Evolutionary conservation across 176 grass and related monocot species (phyloP).

Genomic region (Raddia distichophylla): DNA sequence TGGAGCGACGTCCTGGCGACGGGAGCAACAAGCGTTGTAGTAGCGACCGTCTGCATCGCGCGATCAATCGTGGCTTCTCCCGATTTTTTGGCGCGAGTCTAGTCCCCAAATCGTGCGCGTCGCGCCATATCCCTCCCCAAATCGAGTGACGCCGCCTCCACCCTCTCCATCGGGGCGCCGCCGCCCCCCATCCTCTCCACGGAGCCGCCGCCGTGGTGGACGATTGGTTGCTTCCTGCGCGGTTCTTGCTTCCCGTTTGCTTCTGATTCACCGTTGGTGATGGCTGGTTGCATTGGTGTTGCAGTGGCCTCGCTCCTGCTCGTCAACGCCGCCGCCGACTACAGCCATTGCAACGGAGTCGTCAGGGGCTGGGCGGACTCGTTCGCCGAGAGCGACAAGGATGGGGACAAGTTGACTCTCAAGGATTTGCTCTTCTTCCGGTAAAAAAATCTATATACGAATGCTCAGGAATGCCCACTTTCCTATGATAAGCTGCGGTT

Average conservation of each 20-base stretch:
- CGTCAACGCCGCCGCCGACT: constrained; percentile 34
- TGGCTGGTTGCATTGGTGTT: neutral
- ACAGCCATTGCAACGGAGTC: constrained; percentile 62
- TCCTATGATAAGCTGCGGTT: constrained; percentile 94
- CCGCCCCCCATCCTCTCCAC: too few species aligned
- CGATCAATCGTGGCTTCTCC: too few species aligned
- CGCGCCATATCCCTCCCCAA: too few species aligned
- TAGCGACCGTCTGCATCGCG: too few species aligned
- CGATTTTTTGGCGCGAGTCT: too few species aligned
- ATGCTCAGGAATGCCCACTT: constrained; percentile 71
- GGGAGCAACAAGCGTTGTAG: too few species aligned
- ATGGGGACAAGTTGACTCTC: constrained; percentile 63
- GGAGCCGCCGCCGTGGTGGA: too few species aligned
- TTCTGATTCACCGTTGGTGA: neutral
- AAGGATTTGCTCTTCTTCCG: constrained; percentile 94
- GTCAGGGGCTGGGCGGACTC: constrained; percentile 71
- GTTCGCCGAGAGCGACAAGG: constrained; percentile 32
- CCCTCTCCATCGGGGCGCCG: constrained; percentile 31
- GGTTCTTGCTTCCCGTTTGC: neutral
- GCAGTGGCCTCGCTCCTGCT: constrained; percentile 37
- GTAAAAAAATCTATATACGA: constrained; percentile 79
- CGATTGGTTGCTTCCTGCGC: too few species aligned
- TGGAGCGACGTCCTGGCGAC: too few species aligned
- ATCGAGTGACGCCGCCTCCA: too few species aligned
- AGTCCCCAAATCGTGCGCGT: too few species aligned